These are phyloP conservation scores for Neophaeococcomyces mojaviensis DNA, from an alignment of 2,329 filamentous ascomycete species.

Conservation along the genomic window DNA sequence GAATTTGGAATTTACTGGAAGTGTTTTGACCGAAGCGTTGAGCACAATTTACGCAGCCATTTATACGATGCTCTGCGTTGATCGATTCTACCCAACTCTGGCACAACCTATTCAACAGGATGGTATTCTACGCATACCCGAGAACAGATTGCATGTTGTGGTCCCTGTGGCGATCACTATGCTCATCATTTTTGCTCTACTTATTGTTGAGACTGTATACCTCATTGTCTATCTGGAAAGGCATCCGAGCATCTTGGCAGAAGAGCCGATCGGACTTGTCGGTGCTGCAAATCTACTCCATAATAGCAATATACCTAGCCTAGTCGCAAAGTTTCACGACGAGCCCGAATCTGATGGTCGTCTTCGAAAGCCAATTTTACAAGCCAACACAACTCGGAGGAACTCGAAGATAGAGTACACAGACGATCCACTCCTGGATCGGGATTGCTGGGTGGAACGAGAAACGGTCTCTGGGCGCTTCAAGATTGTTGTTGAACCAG, in stretches of 20 bases:
- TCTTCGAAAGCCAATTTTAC: not conserved
- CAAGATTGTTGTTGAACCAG: conserved; percentile 2
- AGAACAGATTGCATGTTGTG: conserved; percentile 6
- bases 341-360: conserved; percentile 1
- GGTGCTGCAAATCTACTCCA: conserved; percentile 5
- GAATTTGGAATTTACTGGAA: not conserved
- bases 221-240: conserved; percentile 6
- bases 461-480: not conserved
- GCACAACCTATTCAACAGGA: not conserved
- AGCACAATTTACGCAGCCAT: conserved; percentile 6
- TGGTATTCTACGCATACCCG: not conserved
- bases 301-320: conserved; percentile 2
- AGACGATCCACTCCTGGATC: conserved; percentile 2
- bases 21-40: not conserved
- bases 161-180: conserved; percentile 4
- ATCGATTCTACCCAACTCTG: conserved; percentile 2
- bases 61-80: conserved; percentile 5
- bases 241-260: conserved; percentile 7
- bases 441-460: conserved; percentile 4
- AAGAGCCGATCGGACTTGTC: conserved; percentile 7
- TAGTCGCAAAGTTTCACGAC: conserved; percentile 5
- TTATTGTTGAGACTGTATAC: not conserved
- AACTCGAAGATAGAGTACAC: not conserved
- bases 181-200: conserved; percentile 2
- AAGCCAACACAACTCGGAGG: not conserved